phyloP scores from a whole-genome alignment of 345 rosid species.

The Rhodamnia rubescens region DNA sequence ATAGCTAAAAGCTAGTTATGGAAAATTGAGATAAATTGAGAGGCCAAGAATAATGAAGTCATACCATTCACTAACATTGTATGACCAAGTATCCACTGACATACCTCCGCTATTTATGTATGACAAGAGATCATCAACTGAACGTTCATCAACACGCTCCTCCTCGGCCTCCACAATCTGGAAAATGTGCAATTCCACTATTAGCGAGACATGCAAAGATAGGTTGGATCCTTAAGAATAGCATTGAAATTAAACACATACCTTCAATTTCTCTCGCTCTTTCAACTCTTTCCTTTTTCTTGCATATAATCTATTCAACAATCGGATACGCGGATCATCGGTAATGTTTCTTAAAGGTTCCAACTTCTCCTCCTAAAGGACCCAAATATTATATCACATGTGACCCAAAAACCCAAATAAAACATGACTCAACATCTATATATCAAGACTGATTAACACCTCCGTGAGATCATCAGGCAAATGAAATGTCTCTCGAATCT shows the following conservation, averaged over 20 bases:
- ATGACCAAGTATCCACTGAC: not conserved
- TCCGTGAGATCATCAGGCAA: slow-evolving; percentile 93
- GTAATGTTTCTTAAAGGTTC: slow-evolving; percentile 75
- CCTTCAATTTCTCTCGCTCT: slow-evolving; percentile 75
- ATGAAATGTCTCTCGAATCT: slow-evolving; percentile 87
- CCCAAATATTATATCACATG: not conserved
- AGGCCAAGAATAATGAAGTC: not conserved
- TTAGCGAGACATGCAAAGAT: not conserved
- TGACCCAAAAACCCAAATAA: not conserved
- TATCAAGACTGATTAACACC: slow-evolving; percentile 23
- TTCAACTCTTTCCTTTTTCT: slow-evolving; percentile 75
- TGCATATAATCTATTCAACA: slow-evolving; percentile 71
- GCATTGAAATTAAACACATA: slow-evolving; percentile 2
- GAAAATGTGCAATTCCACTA: not conserved
- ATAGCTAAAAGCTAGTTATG: not conserved
- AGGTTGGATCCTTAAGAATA: not conserved
- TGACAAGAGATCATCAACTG: slow-evolving; percentile 79
- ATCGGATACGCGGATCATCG: slow-evolving; percentile 82
- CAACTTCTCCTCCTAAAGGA: slow-evolving; percentile 74
- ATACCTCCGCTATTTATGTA: slow-evolving; percentile 57
- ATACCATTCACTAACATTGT: not conserved
- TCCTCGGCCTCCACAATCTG: slow-evolving; percentile 70
- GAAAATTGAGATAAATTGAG: not conserved
- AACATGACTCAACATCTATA: not conserved
- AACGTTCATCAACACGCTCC: slow-evolving; percentile 68